Conservation (phyloP, 2,329 filamentous ascomycete genomes). For the Scorias spongiosa region DNA sequence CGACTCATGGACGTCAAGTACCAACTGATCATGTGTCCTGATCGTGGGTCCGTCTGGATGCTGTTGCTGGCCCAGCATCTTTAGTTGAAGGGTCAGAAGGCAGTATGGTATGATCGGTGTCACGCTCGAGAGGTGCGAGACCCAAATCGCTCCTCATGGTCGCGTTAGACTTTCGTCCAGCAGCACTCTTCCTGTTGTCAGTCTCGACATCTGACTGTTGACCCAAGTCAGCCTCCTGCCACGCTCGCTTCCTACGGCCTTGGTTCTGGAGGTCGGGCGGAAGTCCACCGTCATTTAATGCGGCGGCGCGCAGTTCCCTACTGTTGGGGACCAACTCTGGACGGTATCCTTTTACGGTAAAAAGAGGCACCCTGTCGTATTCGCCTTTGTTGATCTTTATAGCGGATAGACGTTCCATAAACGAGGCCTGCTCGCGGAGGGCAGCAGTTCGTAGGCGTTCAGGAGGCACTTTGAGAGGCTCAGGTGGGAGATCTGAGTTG, state of each 20-base stretch:
- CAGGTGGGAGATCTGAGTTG: constrained; percentile 1
- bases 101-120: no score
- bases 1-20: no score
- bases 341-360: constrained; percentile 12
- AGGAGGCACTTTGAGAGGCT: constrained; percentile 11
- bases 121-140: background rate
- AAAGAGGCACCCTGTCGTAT: constrained; percentile 16
- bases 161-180: background rate
- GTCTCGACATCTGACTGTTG: background rate
- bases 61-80: no score
- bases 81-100: no score
- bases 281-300: background rate
- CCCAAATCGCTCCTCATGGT: background rate
- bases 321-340: background rate
- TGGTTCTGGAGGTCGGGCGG: background rate
- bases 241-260: background rate
- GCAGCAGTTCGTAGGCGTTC: constrained; percentile 7
- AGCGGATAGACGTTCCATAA: constrained; percentile 25
- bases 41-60: no score
- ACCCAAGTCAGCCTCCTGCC: background rate
- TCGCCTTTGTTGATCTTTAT: constrained; percentile 28
- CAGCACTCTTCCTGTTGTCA: background rate
- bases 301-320: background rate
- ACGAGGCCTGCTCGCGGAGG: constrained; percentile 18
- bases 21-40: no score